Conservation (phyloP, 2,329 filamentous ascomycete species). For the Trichoderma lentiforme region DNA sequence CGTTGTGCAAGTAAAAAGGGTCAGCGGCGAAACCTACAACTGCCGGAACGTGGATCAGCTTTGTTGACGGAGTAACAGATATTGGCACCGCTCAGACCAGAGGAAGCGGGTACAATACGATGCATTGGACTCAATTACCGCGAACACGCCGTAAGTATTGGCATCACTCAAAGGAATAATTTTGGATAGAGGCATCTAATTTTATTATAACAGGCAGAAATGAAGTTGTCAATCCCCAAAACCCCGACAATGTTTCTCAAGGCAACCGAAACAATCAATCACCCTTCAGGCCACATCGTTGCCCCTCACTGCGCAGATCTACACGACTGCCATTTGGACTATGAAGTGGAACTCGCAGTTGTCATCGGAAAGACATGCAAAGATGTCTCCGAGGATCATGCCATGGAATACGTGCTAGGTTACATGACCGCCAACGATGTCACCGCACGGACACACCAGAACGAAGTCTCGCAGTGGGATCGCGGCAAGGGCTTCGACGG, state of each 20-base stretch:
- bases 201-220: not conserved
- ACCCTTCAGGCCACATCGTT: not conserved
- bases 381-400: not conserved
- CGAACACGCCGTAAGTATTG: not conserved
- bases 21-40: not conserved
- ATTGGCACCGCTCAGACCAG: not conserved
- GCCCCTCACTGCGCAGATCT: not conserved
- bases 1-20: not conserved
- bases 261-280: not conserved
- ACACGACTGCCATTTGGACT: slow-evolving; percentile 6
- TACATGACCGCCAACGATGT: slow-evolving; percentile 13
- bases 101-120: slow-evolving; percentile 9
- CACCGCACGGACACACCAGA: slow-evolving; percentile 8
- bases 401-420: not conserved
- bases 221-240: not conserved
- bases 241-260: slow-evolving; percentile 4
- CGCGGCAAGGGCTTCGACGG: slow-evolving; percentile 9
- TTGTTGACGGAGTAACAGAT: not conserved
- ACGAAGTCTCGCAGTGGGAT: slow-evolving; percentile 12
- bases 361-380: slow-evolving; percentile 7
- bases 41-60: not conserved
- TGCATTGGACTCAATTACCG: slow-evolving; percentile 12
- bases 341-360: slow-evolving; percentile 4
- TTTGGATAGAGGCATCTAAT: not conserved
- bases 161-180: not conserved